Conservation (phyloP, 805 yeast species). For the Candida jianshihensis region DNA sequence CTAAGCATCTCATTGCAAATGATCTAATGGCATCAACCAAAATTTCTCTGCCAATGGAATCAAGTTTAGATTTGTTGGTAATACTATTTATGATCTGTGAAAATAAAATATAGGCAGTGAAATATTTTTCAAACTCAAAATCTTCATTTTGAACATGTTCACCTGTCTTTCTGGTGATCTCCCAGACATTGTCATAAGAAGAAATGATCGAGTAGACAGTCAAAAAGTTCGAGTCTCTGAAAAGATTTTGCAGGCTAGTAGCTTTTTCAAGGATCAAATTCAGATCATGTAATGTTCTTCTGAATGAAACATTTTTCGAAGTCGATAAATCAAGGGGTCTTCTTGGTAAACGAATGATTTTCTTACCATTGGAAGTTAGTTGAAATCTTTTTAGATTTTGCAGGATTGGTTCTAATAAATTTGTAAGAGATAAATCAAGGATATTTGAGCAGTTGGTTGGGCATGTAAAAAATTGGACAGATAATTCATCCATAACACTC, state of each 20-base stretch:
- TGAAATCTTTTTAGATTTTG: slow-evolving; percentile 35
- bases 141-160: slow-evolving; percentile 61
- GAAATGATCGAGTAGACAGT: slow-evolving; percentile 41
- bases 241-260: slow-evolving; percentile 23
- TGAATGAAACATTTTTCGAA: slow-evolving; percentile 8
- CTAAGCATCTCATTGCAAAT: too few relatives aligned
- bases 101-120: slow-evolving; percentile 39
- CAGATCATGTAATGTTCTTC: slow-evolving; percentile 12
- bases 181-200: slow-evolving; percentile 52
- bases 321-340: slow-evolving; percentile 6
- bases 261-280: slow-evolving; percentile 22
- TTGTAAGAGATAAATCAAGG: slow-evolving; percentile 22
- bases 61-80: slow-evolving; percentile 6
- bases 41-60: not conserved
- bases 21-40: not conserved
- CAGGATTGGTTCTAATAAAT: slow-evolving; percentile 41
- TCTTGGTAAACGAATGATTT: slow-evolving; percentile 6
- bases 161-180: slow-evolving; percentile 52
- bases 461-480: slow-evolving; percentile 85
- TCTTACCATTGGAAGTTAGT: slow-evolving; percentile 27
- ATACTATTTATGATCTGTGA: slow-evolving; percentile 35
- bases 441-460: slow-evolving; percentile 65
- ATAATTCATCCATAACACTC: slow-evolving; percentile 63
- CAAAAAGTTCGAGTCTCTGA: slow-evolving; percentile 31
- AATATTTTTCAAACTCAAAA: slow-evolving; percentile 41